Conservation (phyloP, 306 rosid genomes). For the Cucurbita maxima region DNA sequence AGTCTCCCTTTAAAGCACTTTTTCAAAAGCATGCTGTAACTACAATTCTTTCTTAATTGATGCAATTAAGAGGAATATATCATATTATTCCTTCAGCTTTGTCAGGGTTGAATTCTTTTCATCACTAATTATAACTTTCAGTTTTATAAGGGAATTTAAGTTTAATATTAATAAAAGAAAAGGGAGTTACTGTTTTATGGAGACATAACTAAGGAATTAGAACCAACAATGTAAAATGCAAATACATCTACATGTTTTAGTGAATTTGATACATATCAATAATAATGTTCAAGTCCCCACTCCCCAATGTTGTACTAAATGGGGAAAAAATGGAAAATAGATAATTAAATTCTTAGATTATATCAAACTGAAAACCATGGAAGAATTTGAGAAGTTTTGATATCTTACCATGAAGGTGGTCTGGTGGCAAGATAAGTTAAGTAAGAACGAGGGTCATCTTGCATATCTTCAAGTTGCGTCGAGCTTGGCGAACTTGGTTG, state of each 20-base stretch:
- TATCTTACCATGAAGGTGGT: constrained; percentile 73
- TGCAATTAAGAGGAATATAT: not conserved
- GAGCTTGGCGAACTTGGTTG: constrained; percentile 27
- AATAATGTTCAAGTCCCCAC: not conserved
- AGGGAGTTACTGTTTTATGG: not conserved
- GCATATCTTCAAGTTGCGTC: constrained; percentile 20
- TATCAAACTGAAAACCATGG: not conserved
- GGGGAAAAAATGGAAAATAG: not conserved
- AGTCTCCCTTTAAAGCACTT: not conserved
- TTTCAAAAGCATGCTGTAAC: not conserved
- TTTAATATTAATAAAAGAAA: not conserved
- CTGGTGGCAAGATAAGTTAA: constrained; percentile 65
- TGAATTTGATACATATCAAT: not conserved
- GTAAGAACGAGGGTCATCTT: constrained; percentile 39
- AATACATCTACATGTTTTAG: not conserved
- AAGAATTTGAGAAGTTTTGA: constrained; percentile 3
- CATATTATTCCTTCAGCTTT: not conserved
- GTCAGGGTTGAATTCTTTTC: not conserved
- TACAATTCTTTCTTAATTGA: not conserved
- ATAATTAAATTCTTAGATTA: not conserved
- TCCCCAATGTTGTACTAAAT: no score
- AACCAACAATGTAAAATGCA: not conserved
- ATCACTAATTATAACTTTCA: not conserved
- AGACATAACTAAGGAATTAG: not conserved
- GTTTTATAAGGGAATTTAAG: not conserved